Evolutionary conservation across 192 early-diverging fungal genomes (phyloP).

Genomic region (Anaeromyces robustus): DNA sequence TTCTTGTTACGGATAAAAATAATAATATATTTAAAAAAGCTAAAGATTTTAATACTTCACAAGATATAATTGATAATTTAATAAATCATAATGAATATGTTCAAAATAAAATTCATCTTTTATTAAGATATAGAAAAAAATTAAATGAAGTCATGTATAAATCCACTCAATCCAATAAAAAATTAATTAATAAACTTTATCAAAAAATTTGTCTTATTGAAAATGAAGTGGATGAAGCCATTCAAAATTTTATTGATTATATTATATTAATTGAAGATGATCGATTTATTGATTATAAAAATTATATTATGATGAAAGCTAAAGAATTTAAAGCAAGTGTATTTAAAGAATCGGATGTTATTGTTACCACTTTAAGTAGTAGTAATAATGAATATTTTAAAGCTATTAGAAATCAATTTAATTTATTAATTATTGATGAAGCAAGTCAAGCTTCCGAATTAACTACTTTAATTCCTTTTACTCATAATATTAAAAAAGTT

Average conservation of each 20-base stretch:
- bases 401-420: constrained; percentile 33
- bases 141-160: neutral
- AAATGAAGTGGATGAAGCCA: neutral
- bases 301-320: neutral
- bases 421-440: constrained; percentile 85
- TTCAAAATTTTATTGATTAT: neutral
- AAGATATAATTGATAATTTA: neutral
- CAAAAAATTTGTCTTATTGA: constrained; percentile 14
- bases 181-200: constrained; percentile 23
- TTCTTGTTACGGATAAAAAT: constrained; percentile 3
- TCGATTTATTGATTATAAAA: neutral
- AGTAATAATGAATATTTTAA: constrained; percentile 70
- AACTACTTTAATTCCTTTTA: constrained; percentile 70
- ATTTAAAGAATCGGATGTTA: constrained; percentile 63
- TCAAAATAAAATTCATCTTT: constrained; percentile 8
- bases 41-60: neutral
- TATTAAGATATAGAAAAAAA: constrained; percentile 15
- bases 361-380: constrained; percentile 65
- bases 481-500: constrained; percentile 58
- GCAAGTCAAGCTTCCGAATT: constrained; percentile 87
- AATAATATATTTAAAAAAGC: constrained; percentile 2
- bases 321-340: constrained; percentile 33
- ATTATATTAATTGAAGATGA: neutral
- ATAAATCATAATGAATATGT: neutral
- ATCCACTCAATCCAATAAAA: neutral